These are phyloP conservation scores for Epichloe gansuensis DNA, from an alignment of 2,329 filamentous ascomycete genomes.

Conservation along the genomic window DNA sequence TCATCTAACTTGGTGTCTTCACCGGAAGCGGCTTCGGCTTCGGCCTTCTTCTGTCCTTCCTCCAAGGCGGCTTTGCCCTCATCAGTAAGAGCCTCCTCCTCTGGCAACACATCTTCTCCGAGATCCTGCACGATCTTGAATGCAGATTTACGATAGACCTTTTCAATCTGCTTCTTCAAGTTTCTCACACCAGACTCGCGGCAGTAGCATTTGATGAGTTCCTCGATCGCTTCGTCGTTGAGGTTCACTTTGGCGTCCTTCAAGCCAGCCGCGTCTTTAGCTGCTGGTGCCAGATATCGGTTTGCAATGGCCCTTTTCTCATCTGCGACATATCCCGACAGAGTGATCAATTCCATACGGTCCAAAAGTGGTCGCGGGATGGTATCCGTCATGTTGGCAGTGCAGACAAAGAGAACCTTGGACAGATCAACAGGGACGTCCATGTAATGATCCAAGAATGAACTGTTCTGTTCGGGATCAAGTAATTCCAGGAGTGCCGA, in stretches of 20 bases:
- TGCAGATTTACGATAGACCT: conserved; percentile 94
- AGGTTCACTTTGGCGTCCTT: conserved; percentile 86
- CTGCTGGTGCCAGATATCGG: conserved; percentile 79
- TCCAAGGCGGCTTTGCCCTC: conserved; percentile 71
- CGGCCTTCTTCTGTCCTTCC: conserved; percentile 57
- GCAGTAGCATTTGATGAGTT: conserved; percentile 97
- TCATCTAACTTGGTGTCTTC: conserved; percentile 12
- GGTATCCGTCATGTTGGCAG: conserved; percentile 96
- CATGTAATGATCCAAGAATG: conserved; percentile 97
- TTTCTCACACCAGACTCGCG: conserved; percentile 95
- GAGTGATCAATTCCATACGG: conserved; percentile 93
- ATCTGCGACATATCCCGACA: conserved; percentile 92
- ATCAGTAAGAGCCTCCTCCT: conserved; percentile 70
- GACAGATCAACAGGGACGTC: conserved; percentile 95
- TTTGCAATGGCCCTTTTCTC: conserved; percentile 99
- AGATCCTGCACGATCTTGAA: conserved; percentile 94
- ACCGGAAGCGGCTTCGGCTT: conserved; percentile 38
- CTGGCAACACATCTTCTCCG: conserved; percentile 70
- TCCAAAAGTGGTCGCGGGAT: conserved; percentile 89
- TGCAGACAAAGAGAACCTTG: conserved; percentile 97
- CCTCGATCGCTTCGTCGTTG: conserved; percentile 76
- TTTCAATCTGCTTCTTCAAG: conserved; percentile 98
- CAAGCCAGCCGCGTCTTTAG: conserved; percentile 86
- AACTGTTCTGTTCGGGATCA: conserved; percentile 93
- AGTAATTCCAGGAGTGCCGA: conserved; percentile 87